Evolutionary conservation across 2,329 filamentous ascomycete genomes (phyloP).

Genomic region (Scedosporium aurantiacum): DNA sequence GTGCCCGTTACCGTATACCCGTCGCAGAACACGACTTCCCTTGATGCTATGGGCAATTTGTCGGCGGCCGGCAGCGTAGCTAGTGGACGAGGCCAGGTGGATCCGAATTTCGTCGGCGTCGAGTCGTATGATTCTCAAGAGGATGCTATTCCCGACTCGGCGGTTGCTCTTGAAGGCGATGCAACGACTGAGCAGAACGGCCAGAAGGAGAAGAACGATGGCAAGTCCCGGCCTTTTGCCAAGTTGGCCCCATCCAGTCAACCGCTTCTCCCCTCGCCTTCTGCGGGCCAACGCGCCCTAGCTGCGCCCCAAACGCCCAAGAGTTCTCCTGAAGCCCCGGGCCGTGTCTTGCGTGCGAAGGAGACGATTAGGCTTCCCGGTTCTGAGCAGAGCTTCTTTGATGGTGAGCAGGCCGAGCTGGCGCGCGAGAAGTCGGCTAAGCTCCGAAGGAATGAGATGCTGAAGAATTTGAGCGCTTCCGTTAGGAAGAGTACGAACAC

Average conservation of each 20-base stretch:
- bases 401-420: background rate
- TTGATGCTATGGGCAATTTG: background rate
- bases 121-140: background rate
- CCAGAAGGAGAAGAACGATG: background rate
- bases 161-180: background rate
- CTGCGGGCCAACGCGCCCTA: background rate
- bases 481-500: background rate
- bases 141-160: background rate
- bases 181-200: background rate
- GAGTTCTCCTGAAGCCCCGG: background rate
- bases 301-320: background rate
- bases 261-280: background rate
- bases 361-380: background rate
- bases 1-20: background rate
- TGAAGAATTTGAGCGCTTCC: background rate
- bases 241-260: background rate
- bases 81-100: background rate
- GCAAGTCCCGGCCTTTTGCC: background rate
- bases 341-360: no score
- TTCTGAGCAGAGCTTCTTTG: constrained; percentile 3
- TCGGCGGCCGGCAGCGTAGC: background rate
- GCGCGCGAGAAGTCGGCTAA: background rate
- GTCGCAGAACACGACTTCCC: background rate
- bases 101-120: background rate
- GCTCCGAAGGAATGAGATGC: background rate